Conservation (phyloP, 129 eudicot species). For the Arctium minus region DNA sequence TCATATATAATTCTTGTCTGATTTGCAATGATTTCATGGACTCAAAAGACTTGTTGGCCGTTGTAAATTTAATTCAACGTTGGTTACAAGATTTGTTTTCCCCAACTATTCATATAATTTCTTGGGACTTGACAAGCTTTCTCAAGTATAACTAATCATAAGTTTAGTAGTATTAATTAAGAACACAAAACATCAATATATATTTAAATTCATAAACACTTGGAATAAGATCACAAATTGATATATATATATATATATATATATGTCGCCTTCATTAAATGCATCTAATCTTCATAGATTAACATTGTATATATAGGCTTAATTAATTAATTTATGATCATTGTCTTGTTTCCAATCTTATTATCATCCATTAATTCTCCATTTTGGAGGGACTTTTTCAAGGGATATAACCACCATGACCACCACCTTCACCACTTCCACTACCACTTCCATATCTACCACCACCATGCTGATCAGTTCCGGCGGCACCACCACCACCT, state of each 20-base stretch:
- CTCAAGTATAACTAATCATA: no score
- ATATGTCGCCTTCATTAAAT: background rate
- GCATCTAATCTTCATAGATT: slow-evolving; percentile 12
- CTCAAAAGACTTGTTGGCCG: no score
- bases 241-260: no score
- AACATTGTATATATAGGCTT: background rate
- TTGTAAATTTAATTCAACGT: no score
- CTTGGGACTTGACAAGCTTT: no score
- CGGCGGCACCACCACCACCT: slow-evolving; percentile 37
- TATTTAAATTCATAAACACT: slow-evolving; percentile 5
- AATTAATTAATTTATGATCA: background rate
- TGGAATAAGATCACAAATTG: slow-evolving; percentile 9
- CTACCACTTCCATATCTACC: slow-evolving; percentile 32
- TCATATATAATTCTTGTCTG: no score
- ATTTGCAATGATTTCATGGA: no score
- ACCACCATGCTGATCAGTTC: slow-evolving; percentile 22
- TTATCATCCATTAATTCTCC: slow-evolving; percentile 1
- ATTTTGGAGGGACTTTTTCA: slow-evolving; percentile 2
- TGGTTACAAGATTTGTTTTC: no score
- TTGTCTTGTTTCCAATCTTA: slow-evolving; percentile 17
- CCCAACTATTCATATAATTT: no score
- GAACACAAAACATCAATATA: background rate
- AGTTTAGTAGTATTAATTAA: background rate
- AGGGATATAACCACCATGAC: slow-evolving; percentile 40
- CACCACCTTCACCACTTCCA: slow-evolving; percentile 34